Percentiles rank a stretch among this genome's conserved stretches.
phyloP scores from a whole-genome alignment of 2,329 filamentous ascomycete species.

The Epichloe festucae region DNA sequence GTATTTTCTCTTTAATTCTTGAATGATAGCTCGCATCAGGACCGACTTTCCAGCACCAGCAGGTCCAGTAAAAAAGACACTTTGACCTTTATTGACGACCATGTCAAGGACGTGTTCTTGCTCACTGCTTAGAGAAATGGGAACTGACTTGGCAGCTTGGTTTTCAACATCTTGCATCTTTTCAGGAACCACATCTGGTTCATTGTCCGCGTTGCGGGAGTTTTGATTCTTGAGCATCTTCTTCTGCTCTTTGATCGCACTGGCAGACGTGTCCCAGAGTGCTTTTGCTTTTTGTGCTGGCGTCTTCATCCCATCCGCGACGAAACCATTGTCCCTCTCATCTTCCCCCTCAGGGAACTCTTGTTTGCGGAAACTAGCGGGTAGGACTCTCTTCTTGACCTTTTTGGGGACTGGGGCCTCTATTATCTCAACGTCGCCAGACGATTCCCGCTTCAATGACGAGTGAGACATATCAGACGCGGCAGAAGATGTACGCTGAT shows the following conservation, averaged over 20 bases:
- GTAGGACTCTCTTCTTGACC: constrained; percentile 52
- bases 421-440: constrained; percentile 16
- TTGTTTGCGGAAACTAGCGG: constrained; percentile 28
- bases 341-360: constrained; percentile 24
- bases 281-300: constrained; percentile 22
- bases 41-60: constrained; percentile 97
- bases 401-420: constrained; percentile 17
- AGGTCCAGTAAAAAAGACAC: constrained; percentile 96
- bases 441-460: constrained; percentile 30
- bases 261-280: constrained; percentile 63
- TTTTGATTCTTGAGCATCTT: constrained; percentile 54
- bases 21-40: constrained; percentile 82
- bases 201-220: constrained; percentile 22
- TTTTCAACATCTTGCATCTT: constrained; percentile 30
- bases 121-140: constrained; percentile 69
- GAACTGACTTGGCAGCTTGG: constrained; percentile 27
- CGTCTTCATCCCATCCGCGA: constrained; percentile 13
- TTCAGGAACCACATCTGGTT: constrained; percentile 20
- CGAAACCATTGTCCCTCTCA: background rate
- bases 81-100: constrained; percentile 67
- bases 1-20: constrained; percentile 64
- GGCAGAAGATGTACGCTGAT: constrained; percentile 7
- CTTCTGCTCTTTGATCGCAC: constrained; percentile 64
- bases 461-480: constrained; percentile 11
- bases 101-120: constrained; percentile 74